A percentile compares a stretch with the other conserved stretches of the same genome.
Evolutionary conservation across 2,329 filamentous ascomycete species (phyloP).

Genomic region (Capronia epimyces): DNA sequence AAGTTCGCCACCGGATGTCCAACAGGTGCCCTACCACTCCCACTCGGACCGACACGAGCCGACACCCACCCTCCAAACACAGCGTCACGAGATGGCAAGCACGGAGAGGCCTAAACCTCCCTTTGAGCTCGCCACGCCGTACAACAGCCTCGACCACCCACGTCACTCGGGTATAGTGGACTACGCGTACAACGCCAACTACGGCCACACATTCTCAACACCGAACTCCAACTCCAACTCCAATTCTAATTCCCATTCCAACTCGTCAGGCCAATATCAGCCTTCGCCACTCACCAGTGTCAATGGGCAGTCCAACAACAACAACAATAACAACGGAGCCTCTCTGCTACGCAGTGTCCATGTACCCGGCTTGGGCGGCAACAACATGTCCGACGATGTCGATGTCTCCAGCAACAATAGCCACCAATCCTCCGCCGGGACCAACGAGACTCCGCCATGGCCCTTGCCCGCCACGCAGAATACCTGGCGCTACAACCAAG

Average conservation of each 20-base stretch:
- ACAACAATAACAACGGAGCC: background rate
- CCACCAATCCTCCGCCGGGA: constrained; percentile 9
- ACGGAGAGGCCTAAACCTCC: constrained; percentile 23
- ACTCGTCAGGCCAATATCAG: constrained; percentile 7
- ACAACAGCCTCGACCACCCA: constrained; percentile 21
- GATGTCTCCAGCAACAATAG: constrained; percentile 10
- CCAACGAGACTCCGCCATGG: constrained; percentile 18
- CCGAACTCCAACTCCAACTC: constrained; percentile 13
- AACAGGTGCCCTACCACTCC: constrained; percentile 9
- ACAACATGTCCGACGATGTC: constrained; percentile 8
- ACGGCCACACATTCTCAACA: constrained; percentile 20
- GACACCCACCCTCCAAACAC: constrained; percentile 11
- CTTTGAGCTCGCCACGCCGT: constrained; percentile 24
- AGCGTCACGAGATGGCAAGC: constrained; percentile 24
- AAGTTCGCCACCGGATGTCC: constrained; percentile 8
- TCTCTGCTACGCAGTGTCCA: constrained; percentile 12
- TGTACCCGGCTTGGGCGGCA: constrained; percentile 1
- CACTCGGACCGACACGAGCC: constrained; percentile 5
- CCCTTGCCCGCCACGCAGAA: constrained; percentile 16
- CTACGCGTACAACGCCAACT: constrained; percentile 21
- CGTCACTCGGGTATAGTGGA: constrained; percentile 19
- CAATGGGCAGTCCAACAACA: constrained; percentile 1
- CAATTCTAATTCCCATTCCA: constrained; percentile 14
- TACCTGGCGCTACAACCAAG: constrained; percentile 8
- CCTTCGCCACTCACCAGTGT: constrained; percentile 9